phyloP scores from a whole-genome alignment of 805 yeast genomes.

The Monosporozyma solicola region DNA sequence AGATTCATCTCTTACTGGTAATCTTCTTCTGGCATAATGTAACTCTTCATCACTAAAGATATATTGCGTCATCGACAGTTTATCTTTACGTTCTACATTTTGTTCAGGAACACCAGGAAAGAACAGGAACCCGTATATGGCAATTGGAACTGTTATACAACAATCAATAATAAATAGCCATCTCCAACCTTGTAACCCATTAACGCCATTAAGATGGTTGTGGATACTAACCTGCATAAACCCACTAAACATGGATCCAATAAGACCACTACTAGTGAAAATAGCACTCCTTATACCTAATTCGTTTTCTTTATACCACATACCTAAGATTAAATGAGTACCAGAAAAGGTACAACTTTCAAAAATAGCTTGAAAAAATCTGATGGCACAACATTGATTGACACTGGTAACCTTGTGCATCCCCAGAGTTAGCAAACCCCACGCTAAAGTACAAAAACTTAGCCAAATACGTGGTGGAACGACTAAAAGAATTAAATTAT shows the following conservation, averaged over 20 bases:
- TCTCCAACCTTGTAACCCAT: slow-evolving; percentile 55
- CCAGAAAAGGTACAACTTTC: slow-evolving; percentile 52
- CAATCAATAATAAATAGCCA: slow-evolving; percentile 63
- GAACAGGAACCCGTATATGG: slow-evolving; percentile 45
- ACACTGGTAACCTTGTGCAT: slow-evolving; percentile 40
- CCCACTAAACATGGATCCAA: slow-evolving; percentile 48
- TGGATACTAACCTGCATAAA: slow-evolving; percentile 51
- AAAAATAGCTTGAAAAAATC: slow-evolving; percentile 54
- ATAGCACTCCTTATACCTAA: slow-evolving; percentile 44
- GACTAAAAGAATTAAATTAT: slow-evolving; percentile 43
- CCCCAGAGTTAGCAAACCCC: slow-evolving; percentile 50
- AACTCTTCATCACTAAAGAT: slow-evolving; percentile 36
- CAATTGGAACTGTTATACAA: slow-evolving; percentile 48
- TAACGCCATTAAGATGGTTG: slow-evolving; percentile 35
- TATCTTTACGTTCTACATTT: slow-evolving; percentile 9
- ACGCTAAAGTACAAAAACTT: slow-evolving; percentile 42
- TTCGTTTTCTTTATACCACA: slow-evolving; percentile 44
- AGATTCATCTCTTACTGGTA: slow-evolving; percentile 33
- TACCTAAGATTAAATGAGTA: slow-evolving; percentile 44
- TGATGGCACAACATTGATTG: slow-evolving; percentile 43
- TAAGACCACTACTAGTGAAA: slow-evolving; percentile 45
- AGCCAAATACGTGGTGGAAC: slow-evolving; percentile 52
- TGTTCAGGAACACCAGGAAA: slow-evolving; percentile 53
- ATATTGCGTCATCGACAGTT: slow-evolving; percentile 22
- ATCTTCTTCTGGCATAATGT: slow-evolving; percentile 35